Conservation (phyloP, 1,284 basidiomycete genomes). For the Gymnopus androsaceus region DNA sequence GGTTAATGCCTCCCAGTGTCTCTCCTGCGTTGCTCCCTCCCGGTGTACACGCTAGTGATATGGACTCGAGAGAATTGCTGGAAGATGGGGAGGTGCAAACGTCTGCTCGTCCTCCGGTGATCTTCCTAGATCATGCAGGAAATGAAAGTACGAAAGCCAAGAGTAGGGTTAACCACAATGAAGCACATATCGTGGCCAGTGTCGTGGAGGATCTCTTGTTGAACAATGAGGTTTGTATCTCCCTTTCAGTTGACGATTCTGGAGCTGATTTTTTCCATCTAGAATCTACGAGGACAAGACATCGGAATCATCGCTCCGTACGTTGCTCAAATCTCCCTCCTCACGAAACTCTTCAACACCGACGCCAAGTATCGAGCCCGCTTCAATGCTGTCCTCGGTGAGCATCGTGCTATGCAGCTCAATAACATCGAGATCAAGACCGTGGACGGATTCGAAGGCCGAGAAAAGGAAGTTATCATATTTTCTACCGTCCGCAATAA, state of each 20-base stretch:
- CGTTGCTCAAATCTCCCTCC: slow-evolving; percentile 73
- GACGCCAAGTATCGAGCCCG: slow-evolving; percentile 52
- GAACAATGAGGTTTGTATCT: slow-evolving; percentile 65
- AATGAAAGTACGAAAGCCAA: slow-evolving; percentile 66
- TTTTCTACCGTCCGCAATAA: slow-evolving; percentile 91
- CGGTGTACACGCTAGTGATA: neutral
- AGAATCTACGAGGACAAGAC: slow-evolving; percentile 68
- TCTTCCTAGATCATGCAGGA: slow-evolving; percentile 78
- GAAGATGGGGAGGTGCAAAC: slow-evolving; percentile 20
- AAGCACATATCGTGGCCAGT: slow-evolving; percentile 76
- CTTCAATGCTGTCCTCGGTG: slow-evolving; percentile 62
- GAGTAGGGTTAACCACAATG: slow-evolving; percentile 73
- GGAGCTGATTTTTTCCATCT: slow-evolving; percentile 15
- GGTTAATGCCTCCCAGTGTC: slow-evolving; percentile 61
- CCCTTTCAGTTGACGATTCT: neutral
- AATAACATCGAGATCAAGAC: slow-evolving; percentile 79
- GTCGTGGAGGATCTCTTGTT: slow-evolving; percentile 78
- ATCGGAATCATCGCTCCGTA: slow-evolving; percentile 92
- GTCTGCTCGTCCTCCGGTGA: slow-evolving; percentile 53
- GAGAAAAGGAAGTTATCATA: slow-evolving; percentile 90
- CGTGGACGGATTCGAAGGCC: slow-evolving; percentile 91
- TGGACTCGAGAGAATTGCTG: neutral
- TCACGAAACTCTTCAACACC: slow-evolving; percentile 63
- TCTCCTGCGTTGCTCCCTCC: slow-evolving; percentile 33
- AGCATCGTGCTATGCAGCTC: slow-evolving; percentile 64